Conservation (phyloP, 1,284 basidiomycete species). For the Cryptococcus maquisensis region DNA sequence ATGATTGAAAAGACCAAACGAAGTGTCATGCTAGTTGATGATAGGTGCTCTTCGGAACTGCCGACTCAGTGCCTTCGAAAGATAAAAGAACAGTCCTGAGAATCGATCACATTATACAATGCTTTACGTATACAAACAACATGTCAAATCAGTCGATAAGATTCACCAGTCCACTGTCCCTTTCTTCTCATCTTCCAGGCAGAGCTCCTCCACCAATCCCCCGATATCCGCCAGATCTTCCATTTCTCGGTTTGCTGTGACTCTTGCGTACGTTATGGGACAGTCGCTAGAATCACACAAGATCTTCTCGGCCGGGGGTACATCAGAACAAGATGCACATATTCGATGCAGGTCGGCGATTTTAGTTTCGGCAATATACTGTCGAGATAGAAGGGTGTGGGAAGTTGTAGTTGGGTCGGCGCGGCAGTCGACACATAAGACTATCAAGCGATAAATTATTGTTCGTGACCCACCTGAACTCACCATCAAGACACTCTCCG, state of each 20-base stretch:
- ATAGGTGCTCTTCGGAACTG: too few relatives aligned
- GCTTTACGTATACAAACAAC: neutral
- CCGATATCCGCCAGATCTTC: slow-evolving; percentile 42
- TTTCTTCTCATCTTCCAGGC: slow-evolving; percentile 3
- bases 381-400: slow-evolving; percentile 58
- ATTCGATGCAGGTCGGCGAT: slow-evolving; percentile 60
- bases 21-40: too few relatives aligned
- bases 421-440: slow-evolving; percentile 64
- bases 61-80: too few relatives aligned
- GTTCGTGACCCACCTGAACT: slow-evolving; percentile 49
- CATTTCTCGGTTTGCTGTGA: slow-evolving; percentile 60
- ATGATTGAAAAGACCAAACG: too few relatives aligned
- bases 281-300: slow-evolving; percentile 80
- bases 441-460: slow-evolving; percentile 44
- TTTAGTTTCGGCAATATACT: slow-evolving; percentile 59
- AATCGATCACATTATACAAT: too few relatives aligned
- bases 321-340: slow-evolving; percentile 65
- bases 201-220: slow-evolving; percentile 17
- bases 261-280: slow-evolving; percentile 69
- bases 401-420: slow-evolving; percentile 57
- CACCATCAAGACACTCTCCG: slow-evolving; percentile 51
- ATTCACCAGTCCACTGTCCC: neutral
- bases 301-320: slow-evolving; percentile 59
- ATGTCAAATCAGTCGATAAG: neutral
- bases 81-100: too few relatives aligned